Percentiles rank a stretch among this genome's conserved stretches.
These are phyloP conservation scores for Mortierella sp. DNA, from an alignment of 371 early-diverging fungal species.

Conservation along the genomic window DNA sequence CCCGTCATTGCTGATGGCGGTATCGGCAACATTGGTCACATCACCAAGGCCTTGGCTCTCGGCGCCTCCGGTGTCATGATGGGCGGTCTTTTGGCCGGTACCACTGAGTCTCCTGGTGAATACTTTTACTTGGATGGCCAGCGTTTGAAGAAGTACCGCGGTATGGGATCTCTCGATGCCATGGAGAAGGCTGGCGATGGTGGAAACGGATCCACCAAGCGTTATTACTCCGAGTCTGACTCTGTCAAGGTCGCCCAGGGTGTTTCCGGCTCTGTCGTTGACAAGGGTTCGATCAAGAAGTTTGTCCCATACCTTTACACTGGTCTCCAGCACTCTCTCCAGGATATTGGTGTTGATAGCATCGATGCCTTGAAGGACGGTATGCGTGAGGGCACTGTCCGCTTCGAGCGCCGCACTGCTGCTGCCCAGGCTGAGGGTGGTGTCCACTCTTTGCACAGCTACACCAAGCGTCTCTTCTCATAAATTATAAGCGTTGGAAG, in stretches of 20 bases:
- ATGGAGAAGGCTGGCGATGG: slow-evolving; percentile 88
- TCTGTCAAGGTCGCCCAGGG: slow-evolving; percentile 99
- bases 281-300: slow-evolving; percentile 96
- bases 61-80: slow-evolving; percentile 98
- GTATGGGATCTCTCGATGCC: slow-evolving; percentile 97
- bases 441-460: slow-evolving; percentile 92
- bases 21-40: slow-evolving; percentile 96
- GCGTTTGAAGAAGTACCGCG: slow-evolving; percentile 97
- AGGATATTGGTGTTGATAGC: slow-evolving; percentile 92
- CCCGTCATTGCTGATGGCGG: slow-evolving; percentile 98
- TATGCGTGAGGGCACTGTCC: slow-evolving; percentile 79
- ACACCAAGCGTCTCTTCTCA: slow-evolving; percentile 88
- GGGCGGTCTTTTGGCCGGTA: slow-evolving; percentile 97
- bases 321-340: slow-evolving; percentile 96
- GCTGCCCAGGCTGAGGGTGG: slow-evolving; percentile 97
- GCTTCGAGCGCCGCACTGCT: slow-evolving; percentile 95
- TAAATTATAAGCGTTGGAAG: too few species aligned
- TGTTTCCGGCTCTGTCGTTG: slow-evolving; percentile 94
- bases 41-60: slow-evolving; percentile 94
- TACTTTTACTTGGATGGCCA: slow-evolving; percentile 98
- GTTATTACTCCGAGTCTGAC: slow-evolving; percentile 96
- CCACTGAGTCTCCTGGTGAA: slow-evolving; percentile 95
- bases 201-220: slow-evolving; percentile 87
- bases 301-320: slow-evolving; percentile 91
- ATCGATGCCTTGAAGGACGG: slow-evolving; percentile 74